phyloP scores from a whole-genome alignment of 352 stramenopile genomes.

The Pythium monospermum region DNA sequence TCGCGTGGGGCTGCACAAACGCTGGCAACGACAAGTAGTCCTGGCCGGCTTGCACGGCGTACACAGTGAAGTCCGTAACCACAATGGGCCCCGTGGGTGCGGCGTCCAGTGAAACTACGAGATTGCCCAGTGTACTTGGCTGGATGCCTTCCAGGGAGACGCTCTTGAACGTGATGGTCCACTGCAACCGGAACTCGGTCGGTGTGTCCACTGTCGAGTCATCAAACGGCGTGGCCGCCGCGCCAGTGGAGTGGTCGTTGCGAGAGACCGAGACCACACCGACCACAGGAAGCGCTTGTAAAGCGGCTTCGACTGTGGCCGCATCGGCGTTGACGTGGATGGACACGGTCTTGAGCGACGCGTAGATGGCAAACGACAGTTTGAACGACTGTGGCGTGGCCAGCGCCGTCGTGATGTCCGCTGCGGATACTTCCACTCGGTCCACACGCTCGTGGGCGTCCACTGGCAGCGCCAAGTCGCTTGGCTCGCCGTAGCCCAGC shows the following conservation, averaged over 20 bases:
- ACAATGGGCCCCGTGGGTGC: constrained; percentile 15
- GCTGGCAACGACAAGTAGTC: constrained; percentile 15
- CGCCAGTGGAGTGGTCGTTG: constrained; percentile 55
- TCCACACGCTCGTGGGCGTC: constrained; percentile 49
- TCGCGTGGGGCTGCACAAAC: constrained; percentile 33
- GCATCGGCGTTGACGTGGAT: constrained; percentile 53
- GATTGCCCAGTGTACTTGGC: constrained; percentile 40
- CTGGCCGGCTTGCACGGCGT: constrained; percentile 26
- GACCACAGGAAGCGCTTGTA: constrained; percentile 48
- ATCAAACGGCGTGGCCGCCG: constrained; percentile 36
- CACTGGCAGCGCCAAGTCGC: constrained; percentile 30
- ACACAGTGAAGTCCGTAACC: constrained; percentile 20
- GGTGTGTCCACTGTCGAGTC: constrained; percentile 34
- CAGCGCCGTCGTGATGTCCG: constrained; percentile 27
- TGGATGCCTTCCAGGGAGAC: constrained; percentile 40
- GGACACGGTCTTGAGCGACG: constrained; percentile 22
- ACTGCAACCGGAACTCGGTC: constrained; percentile 45
- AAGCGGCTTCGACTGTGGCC: constrained; percentile 38
- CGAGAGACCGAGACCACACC: constrained; percentile 50
- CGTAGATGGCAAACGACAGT: constrained; percentile 52
- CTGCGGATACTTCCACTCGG: constrained; percentile 32
- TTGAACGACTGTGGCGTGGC: constrained; percentile 45
- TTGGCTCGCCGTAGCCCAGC: constrained; percentile 58
- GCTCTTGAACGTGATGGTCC: constrained; percentile 74
- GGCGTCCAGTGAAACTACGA: constrained; percentile 29